Base-by-base conservation (phyloP, 2,329 filamentous ascomycete species). In the Myriosclerotinia scirpicola region DNA sequence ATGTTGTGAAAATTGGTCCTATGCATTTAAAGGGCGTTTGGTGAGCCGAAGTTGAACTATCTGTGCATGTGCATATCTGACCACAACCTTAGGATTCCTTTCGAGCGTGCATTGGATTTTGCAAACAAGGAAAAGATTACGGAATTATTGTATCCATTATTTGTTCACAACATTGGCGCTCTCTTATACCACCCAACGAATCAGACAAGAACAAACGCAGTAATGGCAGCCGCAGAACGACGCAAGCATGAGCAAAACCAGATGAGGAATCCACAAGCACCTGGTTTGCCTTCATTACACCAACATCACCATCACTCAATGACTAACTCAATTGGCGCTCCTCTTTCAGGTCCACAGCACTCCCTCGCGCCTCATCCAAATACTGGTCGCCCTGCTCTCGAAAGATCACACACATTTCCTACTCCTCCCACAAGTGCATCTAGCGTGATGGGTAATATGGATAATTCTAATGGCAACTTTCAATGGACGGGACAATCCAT, bases 101-200 rank as follows among this genome's bases (percentile, higher is more conserved):
- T 96, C 74, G 95, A 98, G 73, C 90, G 95, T 71, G 95, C 95
- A n/a, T 82, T 99, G 64, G 95, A 98, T 75, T 98, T 99, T 77
- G 95, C 95, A 71, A 99, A 99, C 82, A 98, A 97, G 84, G 95
- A 99, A 80, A 98, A 98, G 81, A 99, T 98, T 71, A 98, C 95
- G 0, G 94, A 98, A 79, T 82, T 93, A 58, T 81, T 98, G 65
- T 99, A 98, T 78, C 95, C 95, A 63, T 83, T 99, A 59, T 99
- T 99, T 77, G 95, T 98, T 50, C 93, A 98, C 79, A 96, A 98
- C 79, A 98, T 98, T 76, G 92, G 92, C 68, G 90, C 92, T 67
- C 83, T 98, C 71, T 85, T 98, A 60, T 98, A 97, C 78, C 94
- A 98, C 77, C 94, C 95, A 0, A 90, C 91, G 52, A 97, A 97